Base-by-base conservation (phyloP, 164 flowering plant species). In the Cinnamomum chago region DNA sequence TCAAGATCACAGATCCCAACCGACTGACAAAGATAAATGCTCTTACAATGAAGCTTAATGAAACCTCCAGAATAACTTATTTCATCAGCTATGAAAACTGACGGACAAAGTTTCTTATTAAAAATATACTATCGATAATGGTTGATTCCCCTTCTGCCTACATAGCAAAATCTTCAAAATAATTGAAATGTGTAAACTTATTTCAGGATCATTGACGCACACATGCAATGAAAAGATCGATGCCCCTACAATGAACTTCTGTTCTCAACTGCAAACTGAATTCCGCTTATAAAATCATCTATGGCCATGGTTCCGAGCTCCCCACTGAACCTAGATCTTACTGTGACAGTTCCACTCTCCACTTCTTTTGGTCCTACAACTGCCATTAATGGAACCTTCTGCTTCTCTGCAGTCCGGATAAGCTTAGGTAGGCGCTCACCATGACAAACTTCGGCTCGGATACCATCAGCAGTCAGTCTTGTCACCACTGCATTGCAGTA, bases 311-410 rank as follows among this genome's bases (percentile, higher is more conserved):
- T 90, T 15, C 98, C 98, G 65, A 90, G 84, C 83, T 93, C 98
- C 73, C 94, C 98, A 20, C 90, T 85, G 70, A 84, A 88, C 83
- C 98, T 90, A 35, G 97, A 93, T 78, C 98, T 83, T 67, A 93
- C 88, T 1, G 98, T 93, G 10, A 93, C 86, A 50, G 87, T 88
- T 71, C 81, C 79, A 3, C 83, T 83, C 79, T 93, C 97, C 3
- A 85, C 90, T 84, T 95, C 99, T 80, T 93, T 93, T n/a, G 95
- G 89, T 1, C 99, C 98, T 18, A 95, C 90, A 72, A 93, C 98
- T 20, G 95, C 99, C 99, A 93, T 92, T 58, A 93, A 77, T 14
- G 99, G 98, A 52, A 93, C 85, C 73, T 86, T 95, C 82, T 88
- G 97, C 84, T 85, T 95, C 86, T 92, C 98, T 15, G 96, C 88